Evolutionary conservation across 2,329 filamentous ascomycete species (phyloP), one percentile per base, ranked within the genome.

Genomic region (Knufia petricola): DNA sequence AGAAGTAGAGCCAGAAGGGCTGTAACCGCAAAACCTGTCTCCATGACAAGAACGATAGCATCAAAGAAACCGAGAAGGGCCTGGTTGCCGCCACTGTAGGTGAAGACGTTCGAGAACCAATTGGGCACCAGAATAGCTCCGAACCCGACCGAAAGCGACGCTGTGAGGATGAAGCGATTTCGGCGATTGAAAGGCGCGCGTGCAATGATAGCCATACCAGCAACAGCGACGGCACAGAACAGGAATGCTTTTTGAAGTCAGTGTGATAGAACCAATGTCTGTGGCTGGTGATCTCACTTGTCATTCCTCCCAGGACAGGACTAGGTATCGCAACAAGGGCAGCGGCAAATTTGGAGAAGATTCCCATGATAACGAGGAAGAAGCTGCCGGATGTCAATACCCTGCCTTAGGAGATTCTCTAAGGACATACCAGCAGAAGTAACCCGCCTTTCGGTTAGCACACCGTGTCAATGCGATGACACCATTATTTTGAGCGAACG

Each of bases 1-100:
- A 95, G 71, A 17, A 85, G 64, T 61, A 92, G 73, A 43, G 79
- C 79, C 34, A 89, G 62, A 19, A 88, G 75, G 0, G 85, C 88
- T 0, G 85, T 83, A 17, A 94, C 72, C 2, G 68, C 68, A 36
- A 71, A 71, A 0, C 68, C 69, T 21, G 69, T 87, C 66, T 84
- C 77, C 77, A 87, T 82, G 50, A 88, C 71, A 34, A 89, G 69
- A 3, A 75, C 73, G 50, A 87, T 65, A 7, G 68, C 68, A 49
- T 70, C 61, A 24, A 70, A 60, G 49, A 72, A 60, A 1, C 69
- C 69, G 64, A 85, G 84, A 61, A 89, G 79, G 28, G 82, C 74
- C 63, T 80, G 81, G 69, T 89, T 89, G 62, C 63, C 55, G 6
- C 69, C 69, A 0, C 50, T 43, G 42, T 72, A 71, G 3, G 68